These are phyloP conservation scores for Rhodotorula paludigena DNA, from an alignment of 768 basidiomycete genomes.

Conservation along the genomic window DNA sequence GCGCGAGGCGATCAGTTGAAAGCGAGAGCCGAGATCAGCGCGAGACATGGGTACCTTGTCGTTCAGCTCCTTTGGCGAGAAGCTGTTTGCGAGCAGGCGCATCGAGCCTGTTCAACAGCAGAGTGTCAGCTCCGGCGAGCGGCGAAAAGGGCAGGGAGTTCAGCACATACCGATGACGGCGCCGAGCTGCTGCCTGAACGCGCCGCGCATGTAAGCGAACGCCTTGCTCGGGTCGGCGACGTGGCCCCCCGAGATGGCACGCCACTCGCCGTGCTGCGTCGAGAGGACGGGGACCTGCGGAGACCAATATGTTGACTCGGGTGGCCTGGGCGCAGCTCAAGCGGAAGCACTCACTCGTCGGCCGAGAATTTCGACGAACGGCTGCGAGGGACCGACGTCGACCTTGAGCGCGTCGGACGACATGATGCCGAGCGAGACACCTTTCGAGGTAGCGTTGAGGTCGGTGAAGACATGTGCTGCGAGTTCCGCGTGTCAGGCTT, in stretches of 20 bases:
- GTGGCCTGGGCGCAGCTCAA: no score
- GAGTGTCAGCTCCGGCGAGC: neutral
- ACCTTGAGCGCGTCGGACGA: conserved; percentile 48
- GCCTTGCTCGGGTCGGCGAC: conserved; percentile 65
- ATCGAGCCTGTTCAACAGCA: conserved; percentile 40
- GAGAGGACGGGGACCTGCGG: conserved; percentile 69
- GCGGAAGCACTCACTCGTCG: conserved; percentile 55
- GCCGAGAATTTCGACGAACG: conserved; percentile 76
- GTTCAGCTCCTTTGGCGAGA: conserved; percentile 48
- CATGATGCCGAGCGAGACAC: conserved; percentile 71
- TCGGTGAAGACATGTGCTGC: conserved; percentile 88
- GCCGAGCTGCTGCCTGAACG: conserved; percentile 73
- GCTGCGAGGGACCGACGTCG: conserved; percentile 63
- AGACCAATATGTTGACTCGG: no score
- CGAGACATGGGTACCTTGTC: conserved; percentile 2
- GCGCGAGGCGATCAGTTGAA: no score
- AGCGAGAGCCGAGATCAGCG: neutral
- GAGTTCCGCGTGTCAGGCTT: neutral
- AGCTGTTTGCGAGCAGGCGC: conserved; percentile 47
- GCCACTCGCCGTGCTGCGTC: conserved; percentile 67
- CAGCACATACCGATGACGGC: conserved; percentile 71
- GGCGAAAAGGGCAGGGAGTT: neutral
- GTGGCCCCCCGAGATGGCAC: conserved; percentile 67
- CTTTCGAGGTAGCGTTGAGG: conserved; percentile 81
- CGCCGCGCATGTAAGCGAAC: conserved; percentile 73